phyloP scores from a whole-genome alignment of 2,329 filamentous ascomycete species.

The Xylaria sp. region DNA sequence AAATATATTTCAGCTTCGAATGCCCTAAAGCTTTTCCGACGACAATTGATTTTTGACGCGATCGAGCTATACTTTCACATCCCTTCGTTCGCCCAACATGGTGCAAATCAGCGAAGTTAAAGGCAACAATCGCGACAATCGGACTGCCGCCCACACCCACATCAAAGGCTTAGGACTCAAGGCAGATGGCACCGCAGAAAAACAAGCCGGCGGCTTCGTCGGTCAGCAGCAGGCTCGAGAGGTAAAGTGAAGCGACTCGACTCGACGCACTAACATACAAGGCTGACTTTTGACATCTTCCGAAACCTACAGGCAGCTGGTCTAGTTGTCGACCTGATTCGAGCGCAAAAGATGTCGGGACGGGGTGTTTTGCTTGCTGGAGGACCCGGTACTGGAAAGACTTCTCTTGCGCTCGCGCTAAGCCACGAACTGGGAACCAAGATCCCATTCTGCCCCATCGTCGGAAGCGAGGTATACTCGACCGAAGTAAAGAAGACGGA shows the following conservation, averaged over 20 bases:
- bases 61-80: conserved; percentile 3
- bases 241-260: conserved; percentile 53
- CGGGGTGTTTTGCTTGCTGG: conserved; percentile 91
- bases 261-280: not conserved
- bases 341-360: conserved; percentile 96
- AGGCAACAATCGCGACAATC: conserved; percentile 91
- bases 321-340: conserved; percentile 94
- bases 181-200: conserved; percentile 83
- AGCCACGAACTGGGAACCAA: conserved; percentile 97
- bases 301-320: conserved; percentile 73
- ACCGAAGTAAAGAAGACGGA: conserved; percentile 99
- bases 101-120: conserved; percentile 94
- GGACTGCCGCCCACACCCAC: conserved; percentile 95
- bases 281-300: conserved; percentile 27
- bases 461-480: conserved; percentile 97
- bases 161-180: conserved; percentile 94
- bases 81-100: conserved; percentile 59
- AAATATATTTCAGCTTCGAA: not conserved
- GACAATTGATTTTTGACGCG: not conserved
- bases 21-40: not conserved
- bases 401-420: conserved; percentile 90
- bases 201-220: conserved; percentile 81
- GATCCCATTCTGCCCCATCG: conserved; percentile 97
- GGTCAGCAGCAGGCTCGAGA: conserved; percentile 89
- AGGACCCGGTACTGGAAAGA: conserved; percentile 96